A percentile compares a stretch with the other conserved stretches of the same genome.
phyloP scores from a whole-genome alignment of 768 basidiomycete species.

The Dendrothele bispora region DNA sequence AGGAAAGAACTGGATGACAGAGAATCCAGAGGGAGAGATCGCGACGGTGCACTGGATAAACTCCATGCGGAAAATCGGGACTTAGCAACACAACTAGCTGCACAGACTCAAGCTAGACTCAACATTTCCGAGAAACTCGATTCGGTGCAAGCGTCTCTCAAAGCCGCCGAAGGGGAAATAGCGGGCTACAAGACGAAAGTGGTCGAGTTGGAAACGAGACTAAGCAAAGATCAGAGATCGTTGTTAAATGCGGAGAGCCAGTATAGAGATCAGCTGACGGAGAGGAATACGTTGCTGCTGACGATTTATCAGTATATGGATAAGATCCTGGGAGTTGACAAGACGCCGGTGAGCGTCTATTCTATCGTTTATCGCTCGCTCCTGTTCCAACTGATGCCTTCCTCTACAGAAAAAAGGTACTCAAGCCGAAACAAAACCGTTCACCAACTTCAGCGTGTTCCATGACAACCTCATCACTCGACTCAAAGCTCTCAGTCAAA shows the following conservation, averaged over 20 bases:
- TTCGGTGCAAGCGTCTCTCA: conserved; percentile 55
- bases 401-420: conserved; percentile 66
- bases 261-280: conserved; percentile 90
- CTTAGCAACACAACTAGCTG: conserved; percentile 72
- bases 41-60: conserved; percentile 72
- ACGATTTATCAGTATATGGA: conserved; percentile 96
- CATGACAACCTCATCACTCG: conserved; percentile 91
- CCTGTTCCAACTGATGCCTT: neutral
- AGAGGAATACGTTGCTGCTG: conserved; percentile 86
- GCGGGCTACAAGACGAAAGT: conserved; percentile 57
- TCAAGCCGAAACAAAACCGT: conserved; percentile 85
- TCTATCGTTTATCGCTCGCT: neutral
- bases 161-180: conserved; percentile 69
- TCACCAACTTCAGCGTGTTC: conserved; percentile 92
- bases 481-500: conserved; percentile 80
- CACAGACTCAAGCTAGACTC: conserved; percentile 84
- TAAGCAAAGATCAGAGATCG: conserved; percentile 80
- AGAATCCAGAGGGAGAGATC: conserved; percentile 65
- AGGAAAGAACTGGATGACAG: conserved; percentile 67
- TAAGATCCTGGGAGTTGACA: conserved; percentile 88
- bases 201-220: conserved; percentile 73
- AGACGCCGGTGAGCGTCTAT: conserved; percentile 64
- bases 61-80: conserved; percentile 82
- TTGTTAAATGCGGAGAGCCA: conserved; percentile 72
- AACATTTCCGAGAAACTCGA: conserved; percentile 93